These are phyloP conservation scores for Alternaria solani DNA, from an alignment of 2,329 filamentous ascomycete species.

Conservation along the genomic window DNA sequence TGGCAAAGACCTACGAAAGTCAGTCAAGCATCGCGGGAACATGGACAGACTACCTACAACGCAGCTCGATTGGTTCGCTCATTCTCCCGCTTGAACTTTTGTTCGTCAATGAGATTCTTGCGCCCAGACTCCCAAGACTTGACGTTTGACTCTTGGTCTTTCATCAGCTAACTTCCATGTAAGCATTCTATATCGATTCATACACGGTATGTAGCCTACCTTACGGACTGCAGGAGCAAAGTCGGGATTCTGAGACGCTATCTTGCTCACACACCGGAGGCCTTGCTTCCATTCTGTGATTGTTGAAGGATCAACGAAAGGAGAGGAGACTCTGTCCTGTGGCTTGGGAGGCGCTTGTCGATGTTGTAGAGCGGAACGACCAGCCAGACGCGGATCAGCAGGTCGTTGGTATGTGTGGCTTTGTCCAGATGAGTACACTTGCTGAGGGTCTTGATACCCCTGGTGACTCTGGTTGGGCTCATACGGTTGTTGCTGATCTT, in stretches of 20 bases:
- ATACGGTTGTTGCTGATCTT: conserved; percentile 21
- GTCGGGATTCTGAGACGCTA: conserved; percentile 54
- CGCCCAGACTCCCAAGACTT: conserved; percentile 66
- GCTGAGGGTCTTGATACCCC: conserved; percentile 7
- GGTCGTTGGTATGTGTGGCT: conserved; percentile 14
- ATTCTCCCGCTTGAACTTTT: conserved; percentile 60
- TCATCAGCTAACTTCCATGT: conserved; percentile 61
- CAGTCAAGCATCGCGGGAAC: neutral
- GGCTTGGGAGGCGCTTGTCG: conserved; percentile 20
- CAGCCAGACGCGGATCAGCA: conserved; percentile 33
- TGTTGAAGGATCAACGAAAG: conserved; percentile 55
- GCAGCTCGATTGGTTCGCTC: conserved; percentile 64
- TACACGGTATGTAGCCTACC: conserved; percentile 34
- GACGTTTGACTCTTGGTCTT: conserved; percentile 69
- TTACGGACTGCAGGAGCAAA: conserved; percentile 53
- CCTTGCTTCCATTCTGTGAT: conserved; percentile 60
- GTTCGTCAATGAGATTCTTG: conserved; percentile 60
- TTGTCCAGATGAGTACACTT: conserved; percentile 8
- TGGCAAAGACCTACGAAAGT: conserved; percentile 35
- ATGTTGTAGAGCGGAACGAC: conserved; percentile 28
- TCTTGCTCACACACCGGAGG: conserved; percentile 57
- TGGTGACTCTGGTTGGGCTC: conserved; percentile 12
- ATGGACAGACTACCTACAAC: conserved; percentile 53
- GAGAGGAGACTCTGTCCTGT: conserved; percentile 29
- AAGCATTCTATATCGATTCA: neutral